Evolutionary conservation across 2,329 filamentous ascomycete genomes (phyloP), one percentile per base, ranked within the genome.

Genomic region (Botrytis byssoidea): DNA sequence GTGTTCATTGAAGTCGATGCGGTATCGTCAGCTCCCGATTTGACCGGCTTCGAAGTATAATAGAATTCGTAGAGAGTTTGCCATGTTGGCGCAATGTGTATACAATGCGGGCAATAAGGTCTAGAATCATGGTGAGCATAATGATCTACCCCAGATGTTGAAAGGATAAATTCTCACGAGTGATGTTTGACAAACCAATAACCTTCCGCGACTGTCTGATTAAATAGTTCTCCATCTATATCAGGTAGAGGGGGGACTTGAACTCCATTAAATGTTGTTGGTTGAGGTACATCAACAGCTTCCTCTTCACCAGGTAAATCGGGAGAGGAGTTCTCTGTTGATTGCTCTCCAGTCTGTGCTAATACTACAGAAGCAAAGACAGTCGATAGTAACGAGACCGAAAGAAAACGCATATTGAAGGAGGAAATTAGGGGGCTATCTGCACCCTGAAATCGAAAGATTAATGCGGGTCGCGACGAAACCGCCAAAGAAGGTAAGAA

Each of bases 1-100:
- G 84, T 83, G 59, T 87, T 83, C 25, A 84, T 80, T 76, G 84
- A 88, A 77, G 82, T 85, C 79, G 84, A 85, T 78, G 81, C 83
- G 35, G 83, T 67, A 83, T 75, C 86, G 83, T 68, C 71, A 8
- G 77, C 57, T 22, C 76, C 66, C 18, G 74, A 71, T 37, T 80
- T 78, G 18, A 91, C 84, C 25, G 92, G 91, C 79, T 94, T 91
- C 55, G 93, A 96, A 55, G 95, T 98, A 84, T 93, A 79, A 66
- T 78, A 99, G 83, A 91, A 98, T 84, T 99, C 96, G 86, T 98
- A 97, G 22, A 95, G 83, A 8, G 95, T 98, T 83, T 98, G 94
- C 86, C 90, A 98, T 69, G 89, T 91, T 12, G 96, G 96, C 70
- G 93, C 94, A 80, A 94, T 93, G 35, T 76, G 73, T 37, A 77